These are phyloP conservation scores for Verticillium nonalfalfae DNA, from an alignment of 2,329 filamentous ascomycete species.

Conservation along the genomic window DNA sequence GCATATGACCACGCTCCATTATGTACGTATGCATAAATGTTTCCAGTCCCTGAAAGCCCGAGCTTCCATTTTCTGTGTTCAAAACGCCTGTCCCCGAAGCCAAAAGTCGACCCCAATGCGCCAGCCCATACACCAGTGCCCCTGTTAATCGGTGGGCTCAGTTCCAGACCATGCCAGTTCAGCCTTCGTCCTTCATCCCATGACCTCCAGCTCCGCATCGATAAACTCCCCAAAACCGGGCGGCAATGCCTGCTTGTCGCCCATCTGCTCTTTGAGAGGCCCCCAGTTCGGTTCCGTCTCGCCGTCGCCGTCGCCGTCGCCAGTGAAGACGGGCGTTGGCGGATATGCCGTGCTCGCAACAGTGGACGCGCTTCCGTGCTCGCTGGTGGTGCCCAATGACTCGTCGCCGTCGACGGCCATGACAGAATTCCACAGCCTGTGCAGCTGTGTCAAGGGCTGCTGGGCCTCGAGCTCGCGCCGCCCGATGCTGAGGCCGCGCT, in stretches of 20 bases:
- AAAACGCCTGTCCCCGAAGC: neutral
- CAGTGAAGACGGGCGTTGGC: neutral
- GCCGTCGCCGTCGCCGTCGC: neutral
- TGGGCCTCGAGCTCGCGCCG: conserved; percentile 4
- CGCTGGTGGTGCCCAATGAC: neutral
- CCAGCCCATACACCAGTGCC: neutral
- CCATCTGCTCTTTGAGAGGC: neutral
- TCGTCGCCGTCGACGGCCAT: neutral
- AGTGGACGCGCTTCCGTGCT: neutral
- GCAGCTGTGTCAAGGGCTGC: neutral
- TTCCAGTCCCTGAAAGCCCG: neutral
- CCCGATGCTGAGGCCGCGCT: neutral
- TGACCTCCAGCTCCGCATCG: neutral
- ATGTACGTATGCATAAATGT: neutral
- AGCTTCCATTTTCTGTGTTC: neutral
- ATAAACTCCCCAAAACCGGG: neutral
- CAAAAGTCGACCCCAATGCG: neutral
- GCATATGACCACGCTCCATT: neutral
- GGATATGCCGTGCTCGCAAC: neutral
- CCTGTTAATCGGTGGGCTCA: neutral
- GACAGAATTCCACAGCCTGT: conserved; percentile 3
- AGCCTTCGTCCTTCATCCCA: neutral
- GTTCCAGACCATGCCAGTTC: neutral
- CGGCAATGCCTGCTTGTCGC: neutral
- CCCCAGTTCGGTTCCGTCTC: neutral